Evolutionary conservation across 163 green algal genomes (phyloP), one percentile per base, ranked within the genome.

Genomic region (Trebouxia gelatinosa): DNA sequence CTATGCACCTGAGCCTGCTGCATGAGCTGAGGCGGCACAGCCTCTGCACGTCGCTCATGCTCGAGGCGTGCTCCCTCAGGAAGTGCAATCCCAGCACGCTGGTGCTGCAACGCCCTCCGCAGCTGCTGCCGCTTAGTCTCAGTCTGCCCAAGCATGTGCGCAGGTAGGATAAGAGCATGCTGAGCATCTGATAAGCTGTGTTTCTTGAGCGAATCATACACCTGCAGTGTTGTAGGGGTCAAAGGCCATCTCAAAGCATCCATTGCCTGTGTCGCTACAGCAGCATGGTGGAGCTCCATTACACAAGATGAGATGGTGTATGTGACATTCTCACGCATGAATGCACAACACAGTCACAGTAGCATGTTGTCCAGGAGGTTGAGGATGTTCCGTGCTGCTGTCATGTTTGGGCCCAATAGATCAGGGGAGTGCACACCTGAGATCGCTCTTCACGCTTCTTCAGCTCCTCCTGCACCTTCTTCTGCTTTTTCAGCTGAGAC

Each of bases 51-150:
- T 34, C 76, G 64, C 74, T 82, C 64, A 29, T 78, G 59, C 32
- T 82, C 40, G 26, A 84, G 74, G 31, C 59, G 54, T 35, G 75
- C 64, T 3, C 71, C 51, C 35, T 61, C 54, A 28, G 79, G 51
- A 23, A 74, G 37, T 34, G 61, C 70, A 13, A 89, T 37, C 4
- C 89, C 90, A 29, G 86, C 85, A 2, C 87, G 77, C 84, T 94
- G 82, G 72, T 91, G 75, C 54, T 85, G 80, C 66, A 94, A 81
- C 38, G 83, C 88, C 0, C 87, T 70, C n/a, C 72, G 75, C 77
- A 94, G 75, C 23, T 80, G 80, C 87, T 96, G 85, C 80, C 89
- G 88, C 82, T 94, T 95, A 21, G 90, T 95, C 75, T 94, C 86
- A 38, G 77, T 82, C 34, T 91, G 87, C 16, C 90, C 92, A 0